Evolutionary conservation across 305 asterid genomes (phyloP).

Genomic region (Solanum hybrid): DNA sequence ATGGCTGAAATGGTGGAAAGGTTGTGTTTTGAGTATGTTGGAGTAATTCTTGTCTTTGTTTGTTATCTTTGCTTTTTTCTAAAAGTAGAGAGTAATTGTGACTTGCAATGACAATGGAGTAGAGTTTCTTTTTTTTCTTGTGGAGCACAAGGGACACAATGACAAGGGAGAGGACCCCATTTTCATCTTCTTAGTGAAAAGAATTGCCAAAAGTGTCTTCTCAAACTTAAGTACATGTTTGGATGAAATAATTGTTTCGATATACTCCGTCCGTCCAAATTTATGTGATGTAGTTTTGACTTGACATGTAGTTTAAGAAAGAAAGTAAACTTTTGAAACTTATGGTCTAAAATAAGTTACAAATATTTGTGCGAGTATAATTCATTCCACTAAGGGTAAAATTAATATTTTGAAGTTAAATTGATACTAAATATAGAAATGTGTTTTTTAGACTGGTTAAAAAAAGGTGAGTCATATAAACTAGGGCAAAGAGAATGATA

Average conservation of each 20-base stretch:
- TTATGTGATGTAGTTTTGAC: not conserved
- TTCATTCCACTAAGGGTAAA: too few relatives aligned
- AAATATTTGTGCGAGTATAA: too few relatives aligned
- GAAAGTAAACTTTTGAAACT: too few relatives aligned
- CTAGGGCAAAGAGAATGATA: not conserved
- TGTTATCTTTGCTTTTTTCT: not conserved
- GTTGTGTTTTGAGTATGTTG: not conserved
- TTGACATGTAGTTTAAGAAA: not conserved
- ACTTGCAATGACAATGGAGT: not conserved
- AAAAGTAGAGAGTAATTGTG: not conserved
- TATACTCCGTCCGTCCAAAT: not conserved
- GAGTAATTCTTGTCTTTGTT: not conserved
- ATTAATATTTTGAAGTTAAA: too few relatives aligned
- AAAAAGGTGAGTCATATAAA: too few relatives aligned
- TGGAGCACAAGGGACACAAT: not conserved
- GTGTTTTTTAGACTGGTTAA: accelerated
- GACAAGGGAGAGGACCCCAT: conserved; percentile 2
- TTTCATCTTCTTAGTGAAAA: not conserved
- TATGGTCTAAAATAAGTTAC: not conserved
- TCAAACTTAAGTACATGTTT: not conserved
- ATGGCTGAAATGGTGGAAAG: not conserved
- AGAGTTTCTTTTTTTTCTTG: not conserved
- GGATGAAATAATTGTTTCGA: not conserved
- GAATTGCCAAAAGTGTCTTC: not conserved
- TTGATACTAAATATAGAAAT: not conserved